Conservation (phyloP, 2,329 filamentous ascomycete genomes). For the Pseudogymnoascus sp. region DNA sequence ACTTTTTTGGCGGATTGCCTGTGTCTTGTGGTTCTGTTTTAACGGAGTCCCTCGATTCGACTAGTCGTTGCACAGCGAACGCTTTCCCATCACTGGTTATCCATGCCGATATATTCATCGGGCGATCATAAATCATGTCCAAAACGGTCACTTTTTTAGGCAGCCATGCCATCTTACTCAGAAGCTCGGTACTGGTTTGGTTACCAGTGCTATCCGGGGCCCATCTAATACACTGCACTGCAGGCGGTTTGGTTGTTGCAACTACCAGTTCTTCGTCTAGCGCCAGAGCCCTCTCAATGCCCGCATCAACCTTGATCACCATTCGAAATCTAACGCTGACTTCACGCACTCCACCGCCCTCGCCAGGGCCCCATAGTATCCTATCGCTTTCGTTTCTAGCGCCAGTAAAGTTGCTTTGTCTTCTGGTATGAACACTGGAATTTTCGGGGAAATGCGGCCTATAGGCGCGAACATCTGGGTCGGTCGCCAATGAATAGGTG, state of each 20-base stretch:
- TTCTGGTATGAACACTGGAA: slow-evolving; percentile 52
- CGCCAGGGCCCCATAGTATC: slow-evolving; percentile 66
- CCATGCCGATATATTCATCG: slow-evolving; percentile 95
- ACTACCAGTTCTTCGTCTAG: slow-evolving; percentile 90
- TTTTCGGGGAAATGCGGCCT: slow-evolving; percentile 68
- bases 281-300: slow-evolving; percentile 78
- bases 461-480: slow-evolving; percentile 75
- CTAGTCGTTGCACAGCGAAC: slow-evolving; percentile 75
- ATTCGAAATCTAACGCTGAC: slow-evolving; percentile 88
- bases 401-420: slow-evolving; percentile 53
- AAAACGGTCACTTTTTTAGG: slow-evolving; percentile 65
- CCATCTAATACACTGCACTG: slow-evolving; percentile 96
- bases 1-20: slow-evolving; percentile 35
- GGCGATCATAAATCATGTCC: slow-evolving; percentile 88
- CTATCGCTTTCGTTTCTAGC: slow-evolving; percentile 41
- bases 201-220: slow-evolving; percentile 70
- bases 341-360: slow-evolving; percentile 73
- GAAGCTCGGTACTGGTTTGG: slow-evolving; percentile 83
- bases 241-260: slow-evolving; percentile 80
- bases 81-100: slow-evolving; percentile 78
- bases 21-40: slow-evolving; percentile 29
- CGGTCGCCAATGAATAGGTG: slow-evolving; percentile 84
- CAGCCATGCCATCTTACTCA: slow-evolving; percentile 80
- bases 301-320: slow-evolving; percentile 96
- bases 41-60: slow-evolving; percentile 36